phyloP scores from a whole-genome alignment of 345 rosid genomes.

The Tarenaya hassleriana region DNA sequence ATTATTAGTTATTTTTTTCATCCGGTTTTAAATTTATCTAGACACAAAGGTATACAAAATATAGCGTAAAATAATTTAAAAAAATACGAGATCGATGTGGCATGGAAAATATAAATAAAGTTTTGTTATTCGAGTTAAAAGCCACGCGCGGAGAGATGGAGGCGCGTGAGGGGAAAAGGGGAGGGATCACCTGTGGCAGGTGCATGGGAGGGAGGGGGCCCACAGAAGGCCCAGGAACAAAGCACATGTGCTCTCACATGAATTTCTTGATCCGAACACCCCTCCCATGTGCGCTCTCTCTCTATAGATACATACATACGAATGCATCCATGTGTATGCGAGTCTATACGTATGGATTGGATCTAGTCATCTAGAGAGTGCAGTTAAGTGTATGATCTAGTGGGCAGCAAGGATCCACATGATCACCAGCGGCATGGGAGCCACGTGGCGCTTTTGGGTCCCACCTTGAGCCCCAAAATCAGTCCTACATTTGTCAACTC shows the following conservation, averaged over 20 bases:
- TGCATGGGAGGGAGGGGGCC: slow-evolving; percentile 25
- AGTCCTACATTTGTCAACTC: slow-evolving; percentile 23
- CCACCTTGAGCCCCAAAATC: slow-evolving; percentile 3
- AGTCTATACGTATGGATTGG: slow-evolving; percentile 12
- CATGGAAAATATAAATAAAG: neutral
- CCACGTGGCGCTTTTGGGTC: slow-evolving; percentile 25
- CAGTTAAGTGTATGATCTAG: slow-evolving; percentile 18
- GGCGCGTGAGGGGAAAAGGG: slow-evolving; percentile 2
- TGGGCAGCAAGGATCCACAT: slow-evolving; percentile 25
- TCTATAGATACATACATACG: neutral
- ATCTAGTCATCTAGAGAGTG: slow-evolving; percentile 5
- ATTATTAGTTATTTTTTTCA: too few species aligned
- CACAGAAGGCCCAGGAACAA: slow-evolving; percentile 22
- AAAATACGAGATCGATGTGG: neutral
- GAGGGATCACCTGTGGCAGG: slow-evolving; percentile 23
- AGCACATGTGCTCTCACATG: slow-evolving; percentile 30
- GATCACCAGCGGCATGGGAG: slow-evolving; percentile 20
- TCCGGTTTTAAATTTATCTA: too few species aligned
- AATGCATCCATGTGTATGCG: neutral
- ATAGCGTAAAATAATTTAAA: neutral
- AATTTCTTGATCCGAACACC: slow-evolving; percentile 22
- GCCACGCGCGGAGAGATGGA: slow-evolving; percentile 12
- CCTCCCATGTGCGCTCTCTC: slow-evolving; percentile 19
- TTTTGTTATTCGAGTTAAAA: neutral
- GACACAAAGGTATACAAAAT: neutral